Conservation (phyloP, 108 stramenopile genomes). For the Epithemia pelagica region DNA sequence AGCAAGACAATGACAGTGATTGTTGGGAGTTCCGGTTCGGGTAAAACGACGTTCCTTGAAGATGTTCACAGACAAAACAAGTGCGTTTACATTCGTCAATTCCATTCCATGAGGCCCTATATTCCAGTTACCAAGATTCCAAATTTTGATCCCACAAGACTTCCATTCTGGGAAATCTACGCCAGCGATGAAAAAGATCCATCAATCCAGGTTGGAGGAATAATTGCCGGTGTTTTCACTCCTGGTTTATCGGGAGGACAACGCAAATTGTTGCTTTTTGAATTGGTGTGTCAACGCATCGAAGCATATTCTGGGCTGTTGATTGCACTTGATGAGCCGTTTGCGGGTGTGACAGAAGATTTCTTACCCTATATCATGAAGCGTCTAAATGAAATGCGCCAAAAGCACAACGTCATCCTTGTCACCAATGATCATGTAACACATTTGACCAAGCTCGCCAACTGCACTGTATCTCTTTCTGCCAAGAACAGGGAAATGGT, state of each 20-base stretch:
- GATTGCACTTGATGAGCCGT: constrained; percentile 60
- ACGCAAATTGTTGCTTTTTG: constrained; percentile 58
- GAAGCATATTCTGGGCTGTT: constrained; percentile 29
- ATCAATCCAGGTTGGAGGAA: constrained; percentile 50
- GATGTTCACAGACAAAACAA: constrained; percentile 61
- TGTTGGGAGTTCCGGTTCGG: too few relatives aligned
- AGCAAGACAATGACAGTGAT: constrained; percentile 7
- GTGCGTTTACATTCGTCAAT: constrained; percentile 60
- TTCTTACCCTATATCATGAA: constrained; percentile 60
- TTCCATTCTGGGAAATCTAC: constrained; percentile 69
- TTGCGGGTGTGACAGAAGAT: constrained; percentile 67
- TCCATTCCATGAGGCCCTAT: constrained; percentile 59
- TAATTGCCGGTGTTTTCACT: constrained; percentile 61
- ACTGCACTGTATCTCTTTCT: constrained; percentile 54
- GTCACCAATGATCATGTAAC: constrained; percentile 77
- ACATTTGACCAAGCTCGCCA: constrained; percentile 42
- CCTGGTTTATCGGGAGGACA: constrained; percentile 60
- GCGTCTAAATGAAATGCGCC: constrained; percentile 40
- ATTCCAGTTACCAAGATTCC: constrained; percentile 49
- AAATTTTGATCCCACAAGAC: constrained; percentile 51
- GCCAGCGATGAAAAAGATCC: constrained; percentile 38
- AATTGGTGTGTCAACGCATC: constrained; percentile 56
- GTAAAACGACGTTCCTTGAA: constrained; percentile 63
- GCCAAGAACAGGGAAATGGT: constrained; percentile 53
- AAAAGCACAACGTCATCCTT: constrained; percentile 54